Base-by-base conservation (phyloP, 2,329 filamentous ascomycete genomes). In the Albifimbria verrucaria region DNA sequence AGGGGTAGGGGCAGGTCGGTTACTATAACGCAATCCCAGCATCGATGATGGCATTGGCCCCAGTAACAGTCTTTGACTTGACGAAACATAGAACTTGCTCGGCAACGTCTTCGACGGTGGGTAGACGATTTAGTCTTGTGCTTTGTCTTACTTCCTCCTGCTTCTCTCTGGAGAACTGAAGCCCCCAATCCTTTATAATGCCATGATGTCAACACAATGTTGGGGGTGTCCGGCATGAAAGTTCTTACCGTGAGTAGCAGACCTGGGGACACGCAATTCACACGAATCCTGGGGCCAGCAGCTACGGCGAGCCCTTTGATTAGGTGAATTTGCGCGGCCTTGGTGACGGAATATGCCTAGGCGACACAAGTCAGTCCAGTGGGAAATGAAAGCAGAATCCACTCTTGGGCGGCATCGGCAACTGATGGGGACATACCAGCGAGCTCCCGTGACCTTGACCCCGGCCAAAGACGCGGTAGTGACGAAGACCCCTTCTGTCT, bases 301-400 rank as follows among this genome's bases (percentile, higher is more conserved):
- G 80, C 78, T 4, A 72, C 62, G 1, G 82, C 82, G 26, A 85
- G 69, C 9, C 72, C 74, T 58, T 81, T 83, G 17, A 76, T 72
- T 3, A 86, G 72, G 62, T 86, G 82, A 36, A 85, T 71, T 53
- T 87, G 82, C 11, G 90, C 90, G 1, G 89, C 82, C 67, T 94
- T 94, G 36, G 88, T 89, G 18, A 92, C 86, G 1, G 85, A 77
- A 63, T 94, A 94, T 3, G 90, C 82, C 86, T 80, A 17, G 32
- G 12, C 18, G n/a, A n/a, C n/a, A n/a, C n/a, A n/a, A n/a, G n/a
- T n/a, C n/a, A n/a, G n/a, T n/a, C n/a, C n/a, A n/a, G n/a, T n/a
- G n/a, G n/a, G n/a, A n/a, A n/a, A n/a, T n/a, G n/a, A n/a, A n/a
- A n/a, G 46, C 0, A 49, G 6, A 7, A 5, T 42, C 52, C 26